A percentile compares a stretch with the other conserved stretches of the same genome.
phyloP scores from a whole-genome alignment of 192 early-diverging fungal genomes.

The Chytriomyces sp. region DNA sequence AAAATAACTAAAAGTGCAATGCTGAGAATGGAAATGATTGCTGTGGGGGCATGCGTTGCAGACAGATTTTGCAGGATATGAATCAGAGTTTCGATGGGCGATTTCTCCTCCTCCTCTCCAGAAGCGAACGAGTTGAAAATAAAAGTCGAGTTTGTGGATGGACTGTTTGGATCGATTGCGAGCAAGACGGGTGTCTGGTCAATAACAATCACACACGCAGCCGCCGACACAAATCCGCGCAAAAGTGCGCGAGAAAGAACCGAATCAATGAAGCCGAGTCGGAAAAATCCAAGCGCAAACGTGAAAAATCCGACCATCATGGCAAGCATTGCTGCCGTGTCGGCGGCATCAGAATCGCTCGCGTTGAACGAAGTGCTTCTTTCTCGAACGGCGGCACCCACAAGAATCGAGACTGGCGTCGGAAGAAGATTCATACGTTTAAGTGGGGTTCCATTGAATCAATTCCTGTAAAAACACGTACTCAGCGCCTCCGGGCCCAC shows the following conservation, averaged over 20 bases:
- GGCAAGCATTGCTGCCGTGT: constrained; percentile 71
- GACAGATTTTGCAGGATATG: constrained; percentile 70
- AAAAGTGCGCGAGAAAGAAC: constrained; percentile 91
- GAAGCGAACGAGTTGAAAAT: neutral
- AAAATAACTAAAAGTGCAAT: constrained; percentile 71
- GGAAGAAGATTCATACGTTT: too few relatives aligned
- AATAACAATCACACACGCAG: constrained; percentile 89
- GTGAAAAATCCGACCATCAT: constrained; percentile 94
- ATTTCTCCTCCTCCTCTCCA: constrained; percentile 50
- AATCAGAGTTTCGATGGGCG: constrained; percentile 78
- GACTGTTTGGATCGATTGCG: constrained; percentile 49
- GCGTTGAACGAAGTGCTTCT: neutral
- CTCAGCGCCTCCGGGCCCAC: constrained; percentile 86
- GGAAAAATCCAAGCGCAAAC: constrained; percentile 90
- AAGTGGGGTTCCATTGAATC: neutral
- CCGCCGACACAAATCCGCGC: constrained; percentile 94
- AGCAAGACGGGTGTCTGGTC: constrained; percentile 84
- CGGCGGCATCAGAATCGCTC: constrained; percentile 35
- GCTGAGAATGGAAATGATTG: constrained; percentile 70
- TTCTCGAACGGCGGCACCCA: constrained; percentile 69
- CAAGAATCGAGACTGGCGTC: constrained; percentile 81
- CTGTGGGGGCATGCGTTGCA: constrained; percentile 72
- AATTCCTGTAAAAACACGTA: neutral
- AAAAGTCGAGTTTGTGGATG: constrained; percentile 21
- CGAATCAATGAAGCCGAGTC: constrained; percentile 97